phyloP scores from a whole-genome alignment of 179 eudicot genomes.

The Silene coronaria region DNA sequence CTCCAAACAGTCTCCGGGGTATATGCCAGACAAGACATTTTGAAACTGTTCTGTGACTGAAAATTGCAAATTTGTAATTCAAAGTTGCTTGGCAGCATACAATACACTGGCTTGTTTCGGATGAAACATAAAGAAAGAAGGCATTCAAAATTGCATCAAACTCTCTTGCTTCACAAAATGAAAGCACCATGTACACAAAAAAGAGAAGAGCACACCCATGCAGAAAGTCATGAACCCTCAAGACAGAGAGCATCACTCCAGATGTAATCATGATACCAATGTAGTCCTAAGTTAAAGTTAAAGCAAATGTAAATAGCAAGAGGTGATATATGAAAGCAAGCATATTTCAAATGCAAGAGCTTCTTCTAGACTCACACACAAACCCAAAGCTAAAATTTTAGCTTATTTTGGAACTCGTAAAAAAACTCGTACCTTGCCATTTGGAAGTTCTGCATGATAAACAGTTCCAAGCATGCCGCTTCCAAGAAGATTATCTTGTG shows the following conservation, averaged over 20 bases:
- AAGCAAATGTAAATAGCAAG: background rate
- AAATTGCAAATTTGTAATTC: background rate
- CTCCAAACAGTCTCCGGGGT: no score
- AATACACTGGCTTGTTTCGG: no score
- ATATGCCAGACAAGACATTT: no score
- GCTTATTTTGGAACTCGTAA: background rate
- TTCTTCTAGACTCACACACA: background rate
- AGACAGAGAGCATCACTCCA: no score
- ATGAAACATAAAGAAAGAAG: no score
- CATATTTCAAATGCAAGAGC: no score
- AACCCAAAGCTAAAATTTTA: background rate
- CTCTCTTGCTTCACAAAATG: background rate
- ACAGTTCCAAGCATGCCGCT: conserved; percentile 94
- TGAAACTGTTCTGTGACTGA: no score
- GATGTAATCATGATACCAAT: no score
- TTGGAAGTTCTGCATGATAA: conserved; percentile 73
- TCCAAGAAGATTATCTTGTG: conserved; percentile 84
- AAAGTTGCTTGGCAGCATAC: background rate
- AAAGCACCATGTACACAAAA: background rate
- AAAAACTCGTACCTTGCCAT: conserved; percentile 57
- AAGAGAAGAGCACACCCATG: background rate
- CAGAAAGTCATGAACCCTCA: no score
- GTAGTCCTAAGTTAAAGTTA: background rate
- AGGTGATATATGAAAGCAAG: background rate
- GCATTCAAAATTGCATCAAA: no score